Conservation (phyloP, 306 rosid genomes). For the Calophaca sinica region DNA sequence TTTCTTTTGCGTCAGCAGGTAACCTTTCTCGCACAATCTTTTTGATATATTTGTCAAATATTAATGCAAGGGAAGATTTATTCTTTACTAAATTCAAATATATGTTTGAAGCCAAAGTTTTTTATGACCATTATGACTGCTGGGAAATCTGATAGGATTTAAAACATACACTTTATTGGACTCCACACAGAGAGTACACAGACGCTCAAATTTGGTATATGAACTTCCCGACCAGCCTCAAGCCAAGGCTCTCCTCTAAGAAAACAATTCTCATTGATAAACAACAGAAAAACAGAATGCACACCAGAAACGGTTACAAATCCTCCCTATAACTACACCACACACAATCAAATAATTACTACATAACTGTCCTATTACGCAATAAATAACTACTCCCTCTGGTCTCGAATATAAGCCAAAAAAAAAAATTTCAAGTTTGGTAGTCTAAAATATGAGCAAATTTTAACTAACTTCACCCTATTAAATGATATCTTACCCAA, state of each 20-base stretch:
- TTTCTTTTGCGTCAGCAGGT: constrained; percentile 99
- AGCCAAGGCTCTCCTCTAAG: neutral
- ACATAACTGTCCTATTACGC: neutral
- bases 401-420: no score
- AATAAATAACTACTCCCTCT: neutral
- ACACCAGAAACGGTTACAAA: constrained; percentile 8
- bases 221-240: neutral
- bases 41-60: constrained; percentile 31
- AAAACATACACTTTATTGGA: neutral
- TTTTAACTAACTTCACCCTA: no score
- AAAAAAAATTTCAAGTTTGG: no score
- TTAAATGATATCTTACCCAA: no score
- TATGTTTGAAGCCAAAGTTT: constrained; percentile 31
- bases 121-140: neutral
- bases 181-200: neutral
- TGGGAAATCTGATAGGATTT: constrained; percentile 3
- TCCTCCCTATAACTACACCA: constrained; percentile 5
- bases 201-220: neutral
- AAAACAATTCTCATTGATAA: neutral
- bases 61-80: constrained; percentile 28
- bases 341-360: neutral
- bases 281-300: neutral
- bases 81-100: constrained; percentile 18
- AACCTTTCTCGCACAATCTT: constrained; percentile 46
- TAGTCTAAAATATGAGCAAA: no score